Evolutionary conservation across 371 early-diverging fungal species (phyloP), one percentile per base, ranked within the genome.

Genomic region (Circinella minor): DNA sequence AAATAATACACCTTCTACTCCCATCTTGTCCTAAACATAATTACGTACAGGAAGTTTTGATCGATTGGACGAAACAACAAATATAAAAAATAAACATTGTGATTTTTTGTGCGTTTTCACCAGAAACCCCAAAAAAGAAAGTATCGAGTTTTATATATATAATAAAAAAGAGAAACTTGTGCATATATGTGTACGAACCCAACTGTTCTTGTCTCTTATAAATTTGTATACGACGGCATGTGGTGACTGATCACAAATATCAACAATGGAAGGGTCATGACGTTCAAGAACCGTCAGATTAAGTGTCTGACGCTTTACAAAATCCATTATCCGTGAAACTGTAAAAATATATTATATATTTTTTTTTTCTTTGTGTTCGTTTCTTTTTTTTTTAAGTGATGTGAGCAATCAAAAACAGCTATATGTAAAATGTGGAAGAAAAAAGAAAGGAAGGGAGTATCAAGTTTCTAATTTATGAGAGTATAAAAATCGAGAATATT

Each of bases 171-270:
- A 34, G 27, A 27, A 27, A 27, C 27, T 27, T 27, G 27, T 46
- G 38, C 18, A 62, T 43, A 14, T 20, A 6, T 37, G 14, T 36
- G 20, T 18, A 46, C 55, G 66, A 85, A 93, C 94, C 94, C 94
- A 94, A 18, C 87, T 76, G 67, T 85, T 74, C 39, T 82, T 82
- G 36, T 77, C 81, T 36, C 75, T 77, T 73, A 88, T 89, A 77
- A 93, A 93, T 64, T 90, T 87, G 74, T 94, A 94, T n/a, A 93
- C 89, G 34, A 91, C 92, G 38, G 91, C 92, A 76, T 93, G 89
- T 47, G 89, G 85, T 13, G 92, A 88, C 43, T 84, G 86, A 75
- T 93, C 93, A 63, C 91, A 69, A 61, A 94, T 91, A 65, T 85
- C 86, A 39, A 81, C 72, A 54, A 92, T 91, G 48, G 78, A 75